phyloP scores from a whole-genome alignment of 2,329 filamentous ascomycete species.

The Trematosphaeria pertusa region DNA sequence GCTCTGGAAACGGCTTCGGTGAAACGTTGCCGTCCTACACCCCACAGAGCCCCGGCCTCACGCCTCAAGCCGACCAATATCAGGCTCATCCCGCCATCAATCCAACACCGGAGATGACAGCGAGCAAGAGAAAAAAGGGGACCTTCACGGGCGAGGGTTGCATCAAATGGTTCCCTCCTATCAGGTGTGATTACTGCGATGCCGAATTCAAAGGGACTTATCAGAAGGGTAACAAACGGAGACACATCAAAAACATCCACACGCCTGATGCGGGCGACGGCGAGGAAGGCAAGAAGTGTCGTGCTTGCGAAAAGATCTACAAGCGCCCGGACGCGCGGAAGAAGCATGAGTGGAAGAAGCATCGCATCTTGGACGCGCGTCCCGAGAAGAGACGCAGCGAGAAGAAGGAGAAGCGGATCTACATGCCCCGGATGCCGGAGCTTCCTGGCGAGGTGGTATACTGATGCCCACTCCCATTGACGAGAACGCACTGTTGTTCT shows the following conservation, averaged over 20 bases:
- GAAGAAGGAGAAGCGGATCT: conserved; percentile 1
- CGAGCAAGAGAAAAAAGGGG: too few relatives aligned
- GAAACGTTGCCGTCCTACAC: neutral
- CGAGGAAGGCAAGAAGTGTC: conserved; percentile 4
- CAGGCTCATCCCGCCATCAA: neutral
- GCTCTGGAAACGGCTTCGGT: neutral
- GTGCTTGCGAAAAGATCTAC: conserved; percentile 8
- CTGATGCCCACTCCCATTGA: too few relatives aligned
- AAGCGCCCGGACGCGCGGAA: conserved; percentile 14
- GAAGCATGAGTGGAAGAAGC: conserved; percentile 26
- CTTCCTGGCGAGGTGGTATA: neutral
- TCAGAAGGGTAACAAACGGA: conserved; percentile 11
- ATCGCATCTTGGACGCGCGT: conserved; percentile 9
- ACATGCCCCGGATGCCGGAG: neutral
- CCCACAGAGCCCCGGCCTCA: neutral
- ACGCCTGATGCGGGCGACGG: neutral
- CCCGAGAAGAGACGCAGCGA: conserved; percentile 13
- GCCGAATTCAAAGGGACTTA: conserved; percentile 13
- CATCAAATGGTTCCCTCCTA: neutral
- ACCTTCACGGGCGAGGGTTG: too few relatives aligned
- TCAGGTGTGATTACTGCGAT: conserved; percentile 9
- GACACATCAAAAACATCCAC: conserved; percentile 15
- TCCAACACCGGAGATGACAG: too few relatives aligned
- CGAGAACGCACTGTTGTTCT: too few relatives aligned
- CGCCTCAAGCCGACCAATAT: neutral